Evolutionary conservation across 75 land plant genomes (phyloP), one percentile per base, ranked within the genome.

Genomic region (Larix kaempferi): DNA sequence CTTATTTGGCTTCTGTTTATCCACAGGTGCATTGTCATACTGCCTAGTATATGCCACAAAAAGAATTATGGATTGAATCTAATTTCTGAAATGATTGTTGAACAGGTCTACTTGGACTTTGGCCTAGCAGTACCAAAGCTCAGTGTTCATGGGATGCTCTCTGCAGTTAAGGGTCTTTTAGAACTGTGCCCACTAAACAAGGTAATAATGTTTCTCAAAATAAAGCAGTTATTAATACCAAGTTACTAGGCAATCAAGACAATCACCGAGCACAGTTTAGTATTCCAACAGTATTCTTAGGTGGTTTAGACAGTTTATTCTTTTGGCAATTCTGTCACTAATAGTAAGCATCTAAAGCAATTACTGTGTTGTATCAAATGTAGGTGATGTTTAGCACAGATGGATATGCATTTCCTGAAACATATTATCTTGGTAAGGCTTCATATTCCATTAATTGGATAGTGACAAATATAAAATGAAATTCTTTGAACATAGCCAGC

Each of bases 381-480:
- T 88, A 97, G 99, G 88, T 97, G 74, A 97, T 97, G 98, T 97
- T 97, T 85, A 97, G 99, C 84, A 92, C 98, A 23, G 99, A 97
- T 88, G 99, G 92, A 29, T 94, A 89, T 87, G 99, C 98, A 11
- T 92, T 92, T 83, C 99, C 99, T 57, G 99, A 97, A 84, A 92
- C 92, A 8, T 97, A 75, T 75, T 97, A 83, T 75, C 82, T 97
- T 71, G 99, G 99, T 97, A 79, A 66, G 79, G n/a, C 52, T 66
- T 71, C 21, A 19, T 23, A 23, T 54, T 67, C n/a, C 75, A 63
- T 11, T 61, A 21, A 15, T 6, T 27, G 71, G 33, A 35, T 69
- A 22, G 35, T 21, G 21, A 69, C 23, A 41, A 21, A 21, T 39
- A 19, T 41, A 21, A 41, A 64, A 37, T 64, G 67, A 69, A 49